Conservation (phyloP, 495 filamentous ascomycete genomes). For the Neurospora sp. region DNA sequence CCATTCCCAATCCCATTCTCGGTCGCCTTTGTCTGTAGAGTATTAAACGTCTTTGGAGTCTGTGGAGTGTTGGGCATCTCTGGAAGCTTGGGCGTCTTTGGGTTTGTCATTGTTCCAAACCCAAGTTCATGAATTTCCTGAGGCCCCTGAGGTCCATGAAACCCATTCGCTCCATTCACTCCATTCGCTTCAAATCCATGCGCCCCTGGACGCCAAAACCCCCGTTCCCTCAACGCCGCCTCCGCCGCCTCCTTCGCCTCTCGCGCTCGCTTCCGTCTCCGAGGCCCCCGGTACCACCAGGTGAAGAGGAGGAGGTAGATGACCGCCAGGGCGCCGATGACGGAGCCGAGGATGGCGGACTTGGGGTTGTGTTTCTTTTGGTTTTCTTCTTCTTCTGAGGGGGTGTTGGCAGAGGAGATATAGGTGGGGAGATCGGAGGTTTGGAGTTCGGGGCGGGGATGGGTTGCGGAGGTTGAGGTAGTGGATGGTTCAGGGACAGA, state of each 20-base stretch:
- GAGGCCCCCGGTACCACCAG: background rate
- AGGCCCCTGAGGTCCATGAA: background rate
- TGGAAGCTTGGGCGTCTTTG: background rate
- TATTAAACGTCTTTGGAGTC: background rate
- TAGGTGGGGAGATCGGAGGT: background rate
- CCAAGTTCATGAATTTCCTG: background rate
- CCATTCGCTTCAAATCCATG: background rate
- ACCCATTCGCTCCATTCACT: background rate
- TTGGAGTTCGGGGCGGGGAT: background rate
- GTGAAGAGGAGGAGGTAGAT: background rate
- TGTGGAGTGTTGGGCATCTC: background rate
- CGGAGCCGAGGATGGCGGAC: background rate
- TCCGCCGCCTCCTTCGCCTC: background rate
- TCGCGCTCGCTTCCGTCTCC: background rate
- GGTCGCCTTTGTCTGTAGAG: background rate
- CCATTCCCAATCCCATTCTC: background rate
- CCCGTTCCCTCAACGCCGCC: background rate
- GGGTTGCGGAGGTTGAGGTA: background rate
- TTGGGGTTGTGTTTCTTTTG: background rate
- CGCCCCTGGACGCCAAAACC: background rate
- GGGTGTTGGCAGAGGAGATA: background rate
- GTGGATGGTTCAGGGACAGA: background rate
- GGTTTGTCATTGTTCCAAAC: background rate
- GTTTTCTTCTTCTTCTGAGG: background rate
- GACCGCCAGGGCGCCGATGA: background rate